Evolutionary conservation across 371 early-diverging fungal genomes (phyloP), one percentile per base, ranked within the genome.

Genomic region (Mucor ambiguus): DNA sequence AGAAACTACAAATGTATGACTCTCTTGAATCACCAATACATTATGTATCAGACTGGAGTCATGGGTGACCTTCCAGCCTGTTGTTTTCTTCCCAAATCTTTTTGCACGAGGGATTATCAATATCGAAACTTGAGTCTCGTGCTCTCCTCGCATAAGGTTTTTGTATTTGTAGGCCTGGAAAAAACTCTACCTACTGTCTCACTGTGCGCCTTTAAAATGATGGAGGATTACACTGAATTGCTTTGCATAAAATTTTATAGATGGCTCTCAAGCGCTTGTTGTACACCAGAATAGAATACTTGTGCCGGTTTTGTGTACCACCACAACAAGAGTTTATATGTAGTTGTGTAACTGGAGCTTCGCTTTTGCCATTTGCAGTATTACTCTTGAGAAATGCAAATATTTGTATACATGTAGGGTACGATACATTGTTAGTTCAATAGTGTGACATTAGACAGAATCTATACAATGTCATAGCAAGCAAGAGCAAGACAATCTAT

Each of bases 311-410:
- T 22, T 46, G 46, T 46, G 28, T 52, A 52, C 52, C 28, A 52
- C 28, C 6, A 52, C 52, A 52, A 52, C 52, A 52, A 52, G 28
- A 16, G 52, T 52, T 28, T 16, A 52, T 28, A 10, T n/a, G 37
- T 18, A 16, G 5, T 38, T 26, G 64, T 64, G 46, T 57, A 52
- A 64, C 64, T 32, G 22, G 29, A 49, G 10, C 22, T 56, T 57
- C 64, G 64, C 64, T 64, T 64, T 57, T 43, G 9, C 64, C 41
- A 44, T 11, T 26, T 60, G 14, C 44, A 41, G 60, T 29, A 46
- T 29, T 44, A 28, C 28, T 16, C 22, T 9, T 14, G 28, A 28
- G 28, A 52, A 52, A 52, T 28, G 28, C 52, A 52, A 52, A 52
- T 52, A 52, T 52, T 52, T 52, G 26, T 52, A 10, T 14, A 28